phyloP scores from a whole-genome alignment of 1,139 yeast species.

The Geotrichum aggregatum region DNA sequence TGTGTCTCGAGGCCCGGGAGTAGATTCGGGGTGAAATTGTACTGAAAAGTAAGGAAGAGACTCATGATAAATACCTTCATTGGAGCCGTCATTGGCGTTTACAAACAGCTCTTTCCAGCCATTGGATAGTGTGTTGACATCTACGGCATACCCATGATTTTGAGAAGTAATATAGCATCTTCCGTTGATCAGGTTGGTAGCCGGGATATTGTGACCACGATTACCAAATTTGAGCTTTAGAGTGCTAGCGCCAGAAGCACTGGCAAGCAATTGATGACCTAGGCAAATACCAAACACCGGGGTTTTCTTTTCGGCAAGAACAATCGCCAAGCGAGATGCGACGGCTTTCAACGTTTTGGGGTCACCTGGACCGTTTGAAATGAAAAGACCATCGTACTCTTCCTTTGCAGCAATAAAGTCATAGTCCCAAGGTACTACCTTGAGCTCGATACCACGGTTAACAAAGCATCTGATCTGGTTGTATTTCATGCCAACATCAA shows the following conservation, averaged over 20 bases:
- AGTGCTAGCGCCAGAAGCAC: slow-evolving; percentile 94
- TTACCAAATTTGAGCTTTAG: slow-evolving; percentile 94
- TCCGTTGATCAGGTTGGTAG: slow-evolving; percentile 88
- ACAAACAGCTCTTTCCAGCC: slow-evolving; percentile 95
- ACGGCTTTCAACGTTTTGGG: slow-evolving; percentile 77
- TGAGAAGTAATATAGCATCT: slow-evolving; percentile 98
- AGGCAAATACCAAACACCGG: slow-evolving; percentile 92
- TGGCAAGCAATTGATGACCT: slow-evolving; percentile 95
- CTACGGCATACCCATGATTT: slow-evolving; percentile 98
- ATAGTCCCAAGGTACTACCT: slow-evolving; percentile 94
- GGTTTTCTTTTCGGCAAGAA: slow-evolving; percentile 55
- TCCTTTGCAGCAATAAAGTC: slow-evolving; percentile 53
- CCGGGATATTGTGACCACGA: slow-evolving; percentile 99
- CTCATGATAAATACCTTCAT: slow-evolving; percentile 95
- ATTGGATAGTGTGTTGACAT: slow-evolving; percentile 59
- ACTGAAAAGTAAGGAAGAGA: slow-evolving; percentile 93
- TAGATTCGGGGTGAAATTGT: slow-evolving; percentile 98
- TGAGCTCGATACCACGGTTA: slow-evolving; percentile 90
- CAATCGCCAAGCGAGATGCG: slow-evolving; percentile 55
- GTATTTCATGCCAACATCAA: slow-evolving; percentile 97
- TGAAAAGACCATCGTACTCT: slow-evolving; percentile 91
- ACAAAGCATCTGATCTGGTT: slow-evolving; percentile 97
- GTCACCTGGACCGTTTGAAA: slow-evolving; percentile 99
- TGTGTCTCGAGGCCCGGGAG: slow-evolving; percentile 99
- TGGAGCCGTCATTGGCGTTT: slow-evolving; percentile 94